Evolutionary conservation across 345 rosid genomes (phyloP), one percentile per base, ranked within the genome.

Genomic region (Brassica rapa): DNA sequence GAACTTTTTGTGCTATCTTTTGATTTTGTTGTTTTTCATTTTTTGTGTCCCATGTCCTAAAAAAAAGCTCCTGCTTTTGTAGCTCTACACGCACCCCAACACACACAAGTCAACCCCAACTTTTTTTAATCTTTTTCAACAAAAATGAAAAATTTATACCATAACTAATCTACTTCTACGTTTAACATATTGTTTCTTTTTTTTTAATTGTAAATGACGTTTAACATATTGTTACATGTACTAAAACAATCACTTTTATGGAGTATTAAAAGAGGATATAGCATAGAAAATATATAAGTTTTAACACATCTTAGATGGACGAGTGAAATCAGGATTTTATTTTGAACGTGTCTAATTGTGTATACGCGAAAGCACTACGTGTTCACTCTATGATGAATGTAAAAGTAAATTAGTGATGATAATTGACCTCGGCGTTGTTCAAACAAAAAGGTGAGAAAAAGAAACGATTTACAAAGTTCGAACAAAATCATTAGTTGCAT

Each of bases 401-500:
- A 56, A 41, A 71, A 72, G 19, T 66, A 64, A n/a, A 43, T 32
- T 15, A 43, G 61, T 73, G 71, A 73, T 67, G 39, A 37, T 19
- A 65, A 62, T 21, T 62, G 25, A 74, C 66, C 14, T 61, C 70
- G 62, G 63, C 60, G 39, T 33, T 61, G 19, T 32, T 32, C 1
- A 73, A 30, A 72, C 23, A 43, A 57, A 72, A 66, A 32, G 43
- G 29, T 24, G 6, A 55, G 32, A 24, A 33, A 57, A 67, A 15
- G 4, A 14, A 33, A 23, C 27, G 29, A 39, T 5, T 7, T 24
- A 35, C 33, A 67, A 61, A 46, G 79, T 67, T 69, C 10, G 62
- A 68, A 74, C 78, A 80, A 69, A 79, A 74, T 74, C 51, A 80
- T 73, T 12, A 74, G 75, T 74, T 78, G 16, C 74, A 37, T 68